Conservation (phyloP, 179 eudicot species). For the Beta macrorhiza region DNA sequence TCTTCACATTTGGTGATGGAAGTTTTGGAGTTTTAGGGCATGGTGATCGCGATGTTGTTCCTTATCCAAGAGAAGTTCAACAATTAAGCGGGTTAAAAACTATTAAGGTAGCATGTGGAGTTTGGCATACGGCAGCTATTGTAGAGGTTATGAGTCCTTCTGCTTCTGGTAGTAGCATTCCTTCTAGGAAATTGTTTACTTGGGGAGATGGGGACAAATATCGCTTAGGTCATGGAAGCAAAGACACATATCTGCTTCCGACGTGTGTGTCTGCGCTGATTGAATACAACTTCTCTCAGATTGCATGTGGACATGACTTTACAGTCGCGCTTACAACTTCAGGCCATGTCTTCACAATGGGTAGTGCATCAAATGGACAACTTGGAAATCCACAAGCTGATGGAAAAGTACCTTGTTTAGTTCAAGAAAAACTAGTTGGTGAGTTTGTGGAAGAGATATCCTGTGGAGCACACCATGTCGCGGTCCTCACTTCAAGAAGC, state of each 20-base stretch:
- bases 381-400: conserved; percentile 71
- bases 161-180: conserved; percentile 29
- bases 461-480: conserved; percentile 73
- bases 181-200: conserved; percentile 68
- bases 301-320: conserved; percentile 65
- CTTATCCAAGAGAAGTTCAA: conserved; percentile 67
- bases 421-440: conserved; percentile 73
- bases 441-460: conserved; percentile 84
- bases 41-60: conserved; percentile 59
- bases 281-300: conserved; percentile 75
- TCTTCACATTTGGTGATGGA: conserved; percentile 90
- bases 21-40: conserved; percentile 80
- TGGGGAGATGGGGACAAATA: conserved; percentile 93
- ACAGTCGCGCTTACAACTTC: conserved; percentile 77
- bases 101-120: conserved; percentile 76
- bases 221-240: conserved; percentile 72
- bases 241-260: conserved; percentile 62
- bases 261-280: conserved; percentile 65
- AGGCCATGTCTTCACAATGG: conserved; percentile 86
- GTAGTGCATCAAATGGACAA: conserved; percentile 64
- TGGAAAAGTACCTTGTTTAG: conserved; percentile 67
- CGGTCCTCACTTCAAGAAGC: conserved; percentile 69
- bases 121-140: conserved; percentile 92
- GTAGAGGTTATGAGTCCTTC: conserved; percentile 57
- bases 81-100: conserved; percentile 3